Conservation (phyloP, 2,329 filamentous ascomycete species). For the Catunica adiposa region DNA sequence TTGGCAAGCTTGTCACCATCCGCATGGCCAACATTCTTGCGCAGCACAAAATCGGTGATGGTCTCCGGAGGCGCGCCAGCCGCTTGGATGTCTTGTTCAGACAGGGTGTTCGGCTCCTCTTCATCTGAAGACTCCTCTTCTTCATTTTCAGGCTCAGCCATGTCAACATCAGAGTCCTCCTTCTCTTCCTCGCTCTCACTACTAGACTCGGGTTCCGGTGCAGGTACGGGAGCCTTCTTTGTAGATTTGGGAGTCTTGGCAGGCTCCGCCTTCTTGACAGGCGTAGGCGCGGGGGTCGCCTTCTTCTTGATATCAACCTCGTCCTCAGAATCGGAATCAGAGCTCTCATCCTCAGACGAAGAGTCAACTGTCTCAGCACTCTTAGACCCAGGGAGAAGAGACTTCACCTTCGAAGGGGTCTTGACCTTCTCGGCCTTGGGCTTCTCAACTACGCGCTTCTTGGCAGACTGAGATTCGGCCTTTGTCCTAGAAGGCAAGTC, state of each 20-base stretch:
- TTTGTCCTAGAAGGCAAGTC: slow-evolving; percentile 11
- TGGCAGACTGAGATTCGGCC: slow-evolving; percentile 5
- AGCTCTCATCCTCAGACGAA: slow-evolving; percentile 4
- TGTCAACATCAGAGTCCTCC: slow-evolving; percentile 17
- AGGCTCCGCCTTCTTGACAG: slow-evolving; percentile 15
- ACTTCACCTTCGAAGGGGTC: slow-evolving; percentile 5
- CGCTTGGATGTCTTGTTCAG: slow-evolving; percentile 17
- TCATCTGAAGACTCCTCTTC: slow-evolving; percentile 18
- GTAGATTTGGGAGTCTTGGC: background rate
- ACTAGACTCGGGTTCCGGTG: slow-evolving; percentile 13
- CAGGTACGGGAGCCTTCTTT: slow-evolving; percentile 15
- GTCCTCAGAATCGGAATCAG: slow-evolving; percentile 17
- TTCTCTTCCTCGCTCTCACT: slow-evolving; percentile 10
- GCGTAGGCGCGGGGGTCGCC: background rate
- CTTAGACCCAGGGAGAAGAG: background rate
- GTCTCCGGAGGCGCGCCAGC: slow-evolving; percentile 21
- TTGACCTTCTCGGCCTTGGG: slow-evolving; percentile 6
- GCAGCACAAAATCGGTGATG: slow-evolving; percentile 35
- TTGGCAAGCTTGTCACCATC: slow-evolving; percentile 31
- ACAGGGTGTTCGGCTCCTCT: slow-evolving; percentile 18
- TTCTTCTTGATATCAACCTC: slow-evolving; percentile 18
- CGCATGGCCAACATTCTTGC: slow-evolving; percentile 27
- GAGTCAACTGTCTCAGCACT: slow-evolving; percentile 5
- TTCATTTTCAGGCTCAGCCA: slow-evolving; percentile 18
- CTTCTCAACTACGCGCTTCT: slow-evolving; percentile 1